Conservation (phyloP, 2,329 filamentous ascomycete genomes). For the Fusarium guadeloupense region DNA sequence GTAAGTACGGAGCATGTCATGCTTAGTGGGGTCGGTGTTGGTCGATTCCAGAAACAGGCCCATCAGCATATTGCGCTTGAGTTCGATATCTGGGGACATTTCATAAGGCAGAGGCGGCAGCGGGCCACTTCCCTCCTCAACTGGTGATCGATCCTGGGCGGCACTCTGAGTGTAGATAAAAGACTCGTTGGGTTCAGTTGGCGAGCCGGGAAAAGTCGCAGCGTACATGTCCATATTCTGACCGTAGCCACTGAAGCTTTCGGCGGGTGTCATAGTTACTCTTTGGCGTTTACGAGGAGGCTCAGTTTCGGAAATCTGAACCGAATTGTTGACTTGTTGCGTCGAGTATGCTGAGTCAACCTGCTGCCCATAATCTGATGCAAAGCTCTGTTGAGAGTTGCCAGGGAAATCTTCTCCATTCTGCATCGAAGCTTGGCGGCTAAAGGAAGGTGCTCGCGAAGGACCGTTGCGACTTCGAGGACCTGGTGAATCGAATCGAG, state of each 20-base stretch:
- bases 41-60: constrained; percentile 81
- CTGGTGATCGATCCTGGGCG: constrained; percentile 53
- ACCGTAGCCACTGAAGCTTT: constrained; percentile 65
- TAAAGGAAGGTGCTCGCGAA: constrained; percentile 73
- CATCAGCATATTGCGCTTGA: constrained; percentile 83
- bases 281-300: constrained; percentile 84
- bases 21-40: constrained; percentile 74
- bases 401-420: constrained; percentile 73
- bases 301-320: constrained; percentile 63
- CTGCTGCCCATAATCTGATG: constrained; percentile 78
- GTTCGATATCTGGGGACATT: constrained; percentile 72
- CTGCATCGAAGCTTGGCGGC: constrained; percentile 76
- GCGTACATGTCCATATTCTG: constrained; percentile 58
- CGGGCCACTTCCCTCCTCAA: constrained; percentile 65
- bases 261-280: constrained; percentile 62
- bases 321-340: constrained; percentile 57
- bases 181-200: constrained; percentile 82
- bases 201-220: constrained; percentile 70
- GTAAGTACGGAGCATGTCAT: constrained; percentile 80
- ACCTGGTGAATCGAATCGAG: constrained; percentile 87
- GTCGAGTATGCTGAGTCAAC: constrained; percentile 77
- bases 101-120: constrained; percentile 72
- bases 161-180: constrained; percentile 71
- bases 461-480: constrained; percentile 72
- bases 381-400: constrained; percentile 85